Percentiles rank a stretch among this genome's conserved stretches.
These are phyloP conservation scores for Buddleja alternifolia DNA, from an alignment of 257 asterid species.

Conservation along the genomic window DNA sequence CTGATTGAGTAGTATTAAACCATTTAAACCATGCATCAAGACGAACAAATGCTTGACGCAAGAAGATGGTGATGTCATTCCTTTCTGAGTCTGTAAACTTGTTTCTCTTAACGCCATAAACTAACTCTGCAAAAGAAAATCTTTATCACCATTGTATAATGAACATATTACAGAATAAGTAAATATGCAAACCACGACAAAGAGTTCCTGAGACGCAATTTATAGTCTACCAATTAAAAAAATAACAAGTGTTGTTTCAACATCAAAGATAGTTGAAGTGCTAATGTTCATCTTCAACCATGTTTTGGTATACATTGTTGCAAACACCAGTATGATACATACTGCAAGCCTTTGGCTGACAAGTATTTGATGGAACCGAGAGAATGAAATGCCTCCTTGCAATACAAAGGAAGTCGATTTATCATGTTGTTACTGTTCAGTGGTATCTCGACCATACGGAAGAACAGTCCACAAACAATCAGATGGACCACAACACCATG, in stretches of 20 bases:
- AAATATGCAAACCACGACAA: neutral
- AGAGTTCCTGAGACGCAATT: constrained; percentile 22
- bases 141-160: neutral
- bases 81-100: constrained; percentile 65
- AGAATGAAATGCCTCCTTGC: neutral
- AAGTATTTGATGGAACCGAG: constrained; percentile 3
- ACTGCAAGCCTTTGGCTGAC: neutral
- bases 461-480: constrained; percentile 18
- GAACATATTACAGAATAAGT: constrained; percentile 15
- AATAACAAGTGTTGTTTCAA: neutral
- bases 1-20: constrained; percentile 93
- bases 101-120: constrained; percentile 67
- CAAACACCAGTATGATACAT: constrained; percentile 14
- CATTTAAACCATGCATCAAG: constrained; percentile 97
- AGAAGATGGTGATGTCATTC: constrained; percentile 62
- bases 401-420: neutral
- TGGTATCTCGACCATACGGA: neutral
- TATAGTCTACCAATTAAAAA: neutral
- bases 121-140: constrained; percentile 57
- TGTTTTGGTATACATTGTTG: neutral
- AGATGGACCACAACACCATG: constrained; percentile 15
- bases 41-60: constrained; percentile 75
- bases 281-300: neutral
- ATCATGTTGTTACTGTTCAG: neutral
- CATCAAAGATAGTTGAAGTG: constrained; percentile 20